Evolutionary conservation across 225 moss, liverwort and hornwort genomes (phyloP).

Genomic region (Lunularia cruciata): DNA sequence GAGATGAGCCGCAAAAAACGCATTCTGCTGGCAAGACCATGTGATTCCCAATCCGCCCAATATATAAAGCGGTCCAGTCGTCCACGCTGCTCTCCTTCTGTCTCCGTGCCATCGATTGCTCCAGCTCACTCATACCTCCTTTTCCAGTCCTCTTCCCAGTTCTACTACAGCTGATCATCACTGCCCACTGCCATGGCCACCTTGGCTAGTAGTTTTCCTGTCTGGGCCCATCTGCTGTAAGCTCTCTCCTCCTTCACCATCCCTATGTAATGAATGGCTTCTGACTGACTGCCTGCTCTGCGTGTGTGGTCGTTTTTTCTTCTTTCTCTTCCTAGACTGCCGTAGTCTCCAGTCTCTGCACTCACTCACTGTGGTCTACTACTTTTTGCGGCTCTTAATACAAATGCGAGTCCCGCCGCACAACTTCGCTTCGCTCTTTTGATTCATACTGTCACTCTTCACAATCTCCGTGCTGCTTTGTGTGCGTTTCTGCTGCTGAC

Average conservation of each 20-base stretch:
- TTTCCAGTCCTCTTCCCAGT: conserved; percentile 11
- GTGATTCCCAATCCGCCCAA: conserved; percentile 24
- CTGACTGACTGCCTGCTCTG: conserved; percentile 6
- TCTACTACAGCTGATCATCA: conserved; percentile 1
- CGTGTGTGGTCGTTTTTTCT: background rate
- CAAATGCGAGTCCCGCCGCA: background rate
- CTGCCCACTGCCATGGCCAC: conserved; percentile 37
- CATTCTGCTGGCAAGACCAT: conserved; percentile 28
- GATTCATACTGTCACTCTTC: too few species aligned
- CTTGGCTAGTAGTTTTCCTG: conserved; percentile 40
- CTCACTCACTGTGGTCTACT: background rate
- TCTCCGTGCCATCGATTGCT: background rate
- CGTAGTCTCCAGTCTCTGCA: background rate
- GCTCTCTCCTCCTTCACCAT: conserved; percentile 7
- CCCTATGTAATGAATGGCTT: background rate
- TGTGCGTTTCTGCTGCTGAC: background rate
- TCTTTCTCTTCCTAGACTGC: background rate
- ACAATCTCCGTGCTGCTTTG: background rate
- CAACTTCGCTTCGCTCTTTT: too few species aligned
- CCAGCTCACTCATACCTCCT: conserved; percentile 1
- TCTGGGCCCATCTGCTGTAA: conserved; percentile 58
- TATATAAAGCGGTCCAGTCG: conserved; percentile 27
- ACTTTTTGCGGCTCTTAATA: background rate
- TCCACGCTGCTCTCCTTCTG: conserved; percentile 4
- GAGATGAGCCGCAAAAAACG: conserved; percentile 20